Percentiles rank a stretch among this genome's conserved stretches.
phyloP scores from a whole-genome alignment of 345 rosid species.

The Rhodomyrtus tomentosa region DNA sequence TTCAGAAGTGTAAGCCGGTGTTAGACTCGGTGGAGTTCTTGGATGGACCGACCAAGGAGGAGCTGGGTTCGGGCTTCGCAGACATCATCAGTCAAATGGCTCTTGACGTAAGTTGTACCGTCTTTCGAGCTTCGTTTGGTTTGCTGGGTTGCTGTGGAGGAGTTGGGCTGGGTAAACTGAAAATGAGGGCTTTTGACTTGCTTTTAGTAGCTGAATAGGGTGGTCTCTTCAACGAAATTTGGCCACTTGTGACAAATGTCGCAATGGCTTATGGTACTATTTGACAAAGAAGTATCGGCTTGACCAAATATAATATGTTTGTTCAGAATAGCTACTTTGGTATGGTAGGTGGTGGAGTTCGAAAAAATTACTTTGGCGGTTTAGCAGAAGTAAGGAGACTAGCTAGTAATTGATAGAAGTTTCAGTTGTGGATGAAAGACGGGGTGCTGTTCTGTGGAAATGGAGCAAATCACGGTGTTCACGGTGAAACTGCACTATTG shows the following conservation, averaged over 20 bases:
- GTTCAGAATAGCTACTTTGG: neutral
- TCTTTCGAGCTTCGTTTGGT: neutral
- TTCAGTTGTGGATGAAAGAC: neutral
- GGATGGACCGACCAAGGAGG: conserved; percentile 38
- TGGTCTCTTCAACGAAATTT: neutral
- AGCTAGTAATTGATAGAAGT: neutral
- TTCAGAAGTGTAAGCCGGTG: conserved; percentile 66
- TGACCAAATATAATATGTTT: neutral
- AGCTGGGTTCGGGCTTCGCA: conserved; percentile 55
- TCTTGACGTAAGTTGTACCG: conserved; percentile 52
- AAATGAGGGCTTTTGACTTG: neutral
- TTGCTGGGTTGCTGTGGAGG: neutral
- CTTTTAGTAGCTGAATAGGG: neutral
- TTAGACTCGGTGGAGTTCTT: conserved; percentile 57
- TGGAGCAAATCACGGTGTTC: neutral
- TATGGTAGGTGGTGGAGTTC: neutral
- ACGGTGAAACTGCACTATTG: neutral
- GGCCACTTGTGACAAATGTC: neutral
- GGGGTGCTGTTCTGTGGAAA: neutral
- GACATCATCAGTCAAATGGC: conserved; percentile 90
- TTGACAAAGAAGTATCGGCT: neutral
- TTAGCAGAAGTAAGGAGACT: neutral
- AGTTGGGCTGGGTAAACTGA: neutral
- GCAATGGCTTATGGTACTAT: neutral
- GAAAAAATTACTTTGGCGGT: neutral